Conservation (phyloP, 257 asterid genomes). For the Solanum etuberosum region DNA sequence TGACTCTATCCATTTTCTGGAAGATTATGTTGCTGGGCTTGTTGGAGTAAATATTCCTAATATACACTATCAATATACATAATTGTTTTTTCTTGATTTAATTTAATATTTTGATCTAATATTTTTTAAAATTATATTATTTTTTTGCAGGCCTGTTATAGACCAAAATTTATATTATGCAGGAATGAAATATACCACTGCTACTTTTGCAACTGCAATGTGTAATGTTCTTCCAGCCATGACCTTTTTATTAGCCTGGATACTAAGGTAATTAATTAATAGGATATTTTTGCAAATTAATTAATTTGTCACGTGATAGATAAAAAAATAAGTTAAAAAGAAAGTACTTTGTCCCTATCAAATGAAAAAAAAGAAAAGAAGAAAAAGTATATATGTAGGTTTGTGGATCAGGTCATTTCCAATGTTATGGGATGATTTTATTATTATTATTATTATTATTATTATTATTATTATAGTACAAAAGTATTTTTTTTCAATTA, state of each 20-base stretch:
- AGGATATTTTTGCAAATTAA: no score
- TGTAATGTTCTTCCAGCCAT: conserved; percentile 66
- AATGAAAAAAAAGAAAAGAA: not conserved
- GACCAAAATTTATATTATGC: conserved; percentile 56
- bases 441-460: no score
- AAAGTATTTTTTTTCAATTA: not conserved
- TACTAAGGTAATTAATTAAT: conserved; percentile 28
- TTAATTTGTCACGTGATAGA: not conserved
- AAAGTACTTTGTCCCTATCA: not conserved
- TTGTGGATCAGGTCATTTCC: no score
- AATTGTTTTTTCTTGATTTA: no score
- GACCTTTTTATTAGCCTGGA: conserved; percentile 69
- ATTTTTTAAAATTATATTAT: not conserved
- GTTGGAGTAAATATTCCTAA: conserved; percentile 33
- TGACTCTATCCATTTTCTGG: conserved; percentile 40
- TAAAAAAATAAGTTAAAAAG: no score
- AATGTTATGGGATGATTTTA: no score
- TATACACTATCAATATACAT: not conserved
- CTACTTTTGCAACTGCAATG: conserved; percentile 57
- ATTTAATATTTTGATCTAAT: not conserved
- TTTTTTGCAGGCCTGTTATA: conserved; percentile 37
- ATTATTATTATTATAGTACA: not conserved
- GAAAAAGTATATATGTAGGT: not conserved
- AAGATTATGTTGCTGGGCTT: conserved; percentile 48
- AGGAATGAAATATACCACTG: conserved; percentile 57